Evolutionary conservation across 2,329 filamentous ascomycete genomes (phyloP), one percentile per base, ranked within the genome.

Genomic region (Epichloe hybrida): DNA sequence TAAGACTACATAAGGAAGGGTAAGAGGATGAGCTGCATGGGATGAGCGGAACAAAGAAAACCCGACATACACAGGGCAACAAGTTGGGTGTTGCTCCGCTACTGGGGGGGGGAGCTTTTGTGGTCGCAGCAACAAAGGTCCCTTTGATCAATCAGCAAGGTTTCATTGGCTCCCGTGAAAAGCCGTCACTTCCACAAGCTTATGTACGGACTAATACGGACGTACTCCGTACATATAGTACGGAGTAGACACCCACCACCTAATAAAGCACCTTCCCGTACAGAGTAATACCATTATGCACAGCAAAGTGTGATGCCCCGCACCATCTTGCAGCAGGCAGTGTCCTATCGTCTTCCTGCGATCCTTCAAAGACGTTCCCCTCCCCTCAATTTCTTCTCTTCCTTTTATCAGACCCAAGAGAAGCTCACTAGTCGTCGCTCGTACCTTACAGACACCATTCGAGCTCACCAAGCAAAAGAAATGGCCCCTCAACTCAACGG

Each of bases 401-500:
- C 55, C 54, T 51, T 49, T 46, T 50, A 52, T 47, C 37, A 43
- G 52, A 49, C 51, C 17, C 46, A 34, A 48, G 27, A 48, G 40
- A 53, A 48, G n/a, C 38, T 36, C 35, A 13, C 38, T 54, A 48
- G 42, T 52, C 53, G 55, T 54, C 68, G 69, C 57, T 58, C 69
- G 15, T 80, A 81, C 57, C 71, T 80, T 37, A 75, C 74, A 61
- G 68, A 74, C 58, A 67, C 75, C 56, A 64, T 77, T 58, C 72
- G 74, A 62, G 59, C 66, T 46, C 79, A 82, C 60, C 80, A 83
- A 75, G 74, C 77, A 61, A 77, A 72, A 71, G 86, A 81, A 67
- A 95, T 96, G 87, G 88, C 88, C 52, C 88, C 89, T 54, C 81
- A 94, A 68, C 81, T 98, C 59, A 88, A 96, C 68, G 77, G 83